Evolutionary conservation across 208 protist genomes (phyloP), one percentile per base, ranked within the genome.

Genomic region (Acanthamoeba triangularis): DNA sequence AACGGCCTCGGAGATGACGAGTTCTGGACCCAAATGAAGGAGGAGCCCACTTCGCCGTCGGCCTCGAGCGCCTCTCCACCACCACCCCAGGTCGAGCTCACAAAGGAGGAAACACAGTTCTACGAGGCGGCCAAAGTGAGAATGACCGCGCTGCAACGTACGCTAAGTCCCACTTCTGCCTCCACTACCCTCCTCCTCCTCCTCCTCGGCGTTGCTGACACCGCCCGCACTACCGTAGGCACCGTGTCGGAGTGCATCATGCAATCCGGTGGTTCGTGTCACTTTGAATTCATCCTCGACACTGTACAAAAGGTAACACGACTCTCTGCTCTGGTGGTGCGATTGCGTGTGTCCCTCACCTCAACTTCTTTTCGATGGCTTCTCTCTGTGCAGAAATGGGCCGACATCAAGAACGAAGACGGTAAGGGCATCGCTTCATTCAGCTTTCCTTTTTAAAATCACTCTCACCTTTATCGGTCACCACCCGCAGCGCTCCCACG

Each of bases 101-200:
- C 54, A 2, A 72, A 91, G 47, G 85, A 91, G 33, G 85, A 63
- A 54, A 91, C 16, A 33, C 59, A 69, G 16, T 91, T 52, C n/a
- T 54, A 91, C 35, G 33, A 91, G 74, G 74, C 74, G 37, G 74
- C 37, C n/a, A 63, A 91, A 44, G n/a, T 47, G 23, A 23, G 54
- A 35, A 74, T 91, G 85, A 91, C 85, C 25, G 54, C 85, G 2
- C 56, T 91, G 18, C 85, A 91, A 72, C 54, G 85, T 91, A 91
- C 54, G 85, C 37, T 4, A 44, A 44, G 41, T 44, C 41, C 41
- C 41, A 44, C 41, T 44, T 44, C 41, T 44, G 41, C 35, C 14
- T 20, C 0, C 63, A 72, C 2, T n/a, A 44, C 41, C 41, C n/a
- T n/a, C n/a, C n/a, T n/a, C n/a, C n/a, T n/a, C n/a, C n/a, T n/a